Evolutionary conservation across 805 yeast genomes (phyloP).

Genomic region (Candida verbasci): DNA sequence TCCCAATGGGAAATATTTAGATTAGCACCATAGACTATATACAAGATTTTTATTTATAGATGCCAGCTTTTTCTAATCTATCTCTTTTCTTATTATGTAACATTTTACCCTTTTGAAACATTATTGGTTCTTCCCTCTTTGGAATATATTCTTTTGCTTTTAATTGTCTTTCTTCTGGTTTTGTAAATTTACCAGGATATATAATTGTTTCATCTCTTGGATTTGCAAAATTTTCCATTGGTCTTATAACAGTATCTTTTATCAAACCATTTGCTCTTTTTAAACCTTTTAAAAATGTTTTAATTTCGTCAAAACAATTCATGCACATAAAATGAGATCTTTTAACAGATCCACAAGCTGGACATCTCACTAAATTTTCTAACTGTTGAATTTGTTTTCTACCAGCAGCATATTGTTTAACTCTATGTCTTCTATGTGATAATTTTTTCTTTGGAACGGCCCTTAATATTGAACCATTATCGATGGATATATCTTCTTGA

Average conservation of each 20-base stretch:
- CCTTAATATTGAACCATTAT: slow-evolving; percentile 62
- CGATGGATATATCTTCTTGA: slow-evolving; percentile 37
- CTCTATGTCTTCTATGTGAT: slow-evolving; percentile 82
- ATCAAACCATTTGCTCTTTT: slow-evolving; percentile 20
- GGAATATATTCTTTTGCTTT: slow-evolving; percentile 42
- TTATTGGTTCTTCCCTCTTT: slow-evolving; percentile 37
- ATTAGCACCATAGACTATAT: slow-evolving; percentile 56
- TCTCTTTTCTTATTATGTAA: slow-evolving; percentile 3
- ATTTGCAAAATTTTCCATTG: slow-evolving; percentile 37
- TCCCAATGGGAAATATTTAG: slow-evolving; percentile 62
- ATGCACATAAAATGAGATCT: slow-evolving; percentile 88
- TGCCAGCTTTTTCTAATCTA: slow-evolving; percentile 1
- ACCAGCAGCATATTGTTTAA: slow-evolving; percentile 77
- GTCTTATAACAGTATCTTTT: slow-evolving; percentile 11
- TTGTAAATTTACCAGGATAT: slow-evolving; percentile 67
- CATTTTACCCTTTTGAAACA: slow-evolving; percentile 19
- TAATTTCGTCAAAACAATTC: slow-evolving; percentile 85
- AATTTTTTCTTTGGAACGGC: slow-evolving; percentile 96
- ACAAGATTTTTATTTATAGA: neutral
- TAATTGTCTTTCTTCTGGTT: slow-evolving; percentile 25
- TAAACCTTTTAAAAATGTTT: slow-evolving; percentile 61
- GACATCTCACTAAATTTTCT: slow-evolving; percentile 81
- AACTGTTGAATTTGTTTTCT: slow-evolving; percentile 74
- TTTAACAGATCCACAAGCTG: slow-evolving; percentile 91
- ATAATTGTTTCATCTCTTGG: slow-evolving; percentile 59